Conservation (phyloP, 257 asterid genomes). For the Paraleonurus japonicus region DNA sequence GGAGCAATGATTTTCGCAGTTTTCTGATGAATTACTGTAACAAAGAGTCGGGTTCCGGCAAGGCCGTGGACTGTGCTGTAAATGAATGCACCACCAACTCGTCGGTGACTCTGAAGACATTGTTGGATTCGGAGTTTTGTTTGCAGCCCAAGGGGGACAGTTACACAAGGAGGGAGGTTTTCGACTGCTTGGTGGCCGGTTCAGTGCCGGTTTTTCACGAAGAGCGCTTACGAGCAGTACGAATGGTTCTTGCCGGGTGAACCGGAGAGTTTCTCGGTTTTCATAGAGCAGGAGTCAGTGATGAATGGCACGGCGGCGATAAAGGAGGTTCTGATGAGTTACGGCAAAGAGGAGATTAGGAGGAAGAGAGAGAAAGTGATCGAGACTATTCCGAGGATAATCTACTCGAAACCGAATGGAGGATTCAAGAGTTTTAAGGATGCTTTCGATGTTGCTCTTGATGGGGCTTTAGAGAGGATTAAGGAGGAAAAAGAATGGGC, state of each 20-base stretch:
- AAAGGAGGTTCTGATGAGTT: conserved; percentile 52
- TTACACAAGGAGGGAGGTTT: conserved; percentile 55
- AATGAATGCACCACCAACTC: conserved; percentile 46
- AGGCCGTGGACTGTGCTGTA: conserved; percentile 55
- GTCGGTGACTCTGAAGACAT: conserved; percentile 35
- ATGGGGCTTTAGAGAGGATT: conserved; percentile 72
- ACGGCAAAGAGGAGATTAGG: conserved; percentile 48
- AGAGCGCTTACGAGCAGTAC: conserved; percentile 68
- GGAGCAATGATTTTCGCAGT: conserved; percentile 49
- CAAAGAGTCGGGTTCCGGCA: conserved; percentile 43
- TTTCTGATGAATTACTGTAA: conserved; percentile 42
- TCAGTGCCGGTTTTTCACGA: conserved; percentile 80
- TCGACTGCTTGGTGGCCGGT: conserved; percentile 86
- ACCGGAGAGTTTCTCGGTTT: conserved; percentile 77
- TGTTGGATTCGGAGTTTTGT: conserved; percentile 68
- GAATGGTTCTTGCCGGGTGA: conserved; percentile 85
- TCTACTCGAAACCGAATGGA: conserved; percentile 53
- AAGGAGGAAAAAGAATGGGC: conserved; percentile 75
- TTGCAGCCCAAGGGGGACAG: conserved; percentile 82
- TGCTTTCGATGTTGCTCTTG: conserved; percentile 87
- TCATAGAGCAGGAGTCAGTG: conserved; percentile 58
- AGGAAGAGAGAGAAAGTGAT: conserved; percentile 75
- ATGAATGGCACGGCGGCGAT: conserved; percentile 51
- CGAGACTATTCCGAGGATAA: conserved; percentile 68
- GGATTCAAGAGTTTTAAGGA: conserved; percentile 54